Evolutionary conservation across 257 asterid species (phyloP).

Genomic region (Oldenlandia corymbosa): DNA sequence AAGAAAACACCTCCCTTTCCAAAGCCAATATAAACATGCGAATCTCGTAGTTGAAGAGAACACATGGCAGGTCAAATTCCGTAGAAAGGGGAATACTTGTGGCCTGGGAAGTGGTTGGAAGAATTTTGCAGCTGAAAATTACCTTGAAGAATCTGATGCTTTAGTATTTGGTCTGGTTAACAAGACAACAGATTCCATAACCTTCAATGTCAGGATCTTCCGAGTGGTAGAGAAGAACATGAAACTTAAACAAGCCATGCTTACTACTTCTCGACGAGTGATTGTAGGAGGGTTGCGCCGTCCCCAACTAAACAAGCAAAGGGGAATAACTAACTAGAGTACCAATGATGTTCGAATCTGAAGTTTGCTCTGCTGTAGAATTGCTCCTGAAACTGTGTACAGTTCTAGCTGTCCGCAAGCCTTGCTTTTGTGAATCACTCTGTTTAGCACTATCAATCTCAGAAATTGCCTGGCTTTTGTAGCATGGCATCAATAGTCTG

Average conservation of each 20-base stretch:
- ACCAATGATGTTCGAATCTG: not conserved
- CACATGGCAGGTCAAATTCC: conserved; percentile 18
- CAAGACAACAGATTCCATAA: not conserved
- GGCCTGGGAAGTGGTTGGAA: conserved; percentile 37
- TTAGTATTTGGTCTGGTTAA: conserved; percentile 19
- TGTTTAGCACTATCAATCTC: too few species aligned
- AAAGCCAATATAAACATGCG: conserved; percentile 5
- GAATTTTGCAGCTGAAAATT: conserved; percentile 24
- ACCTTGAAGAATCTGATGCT: conserved; percentile 29
- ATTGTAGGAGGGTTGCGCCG: not conserved
- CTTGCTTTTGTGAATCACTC: too few species aligned
- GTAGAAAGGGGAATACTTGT: conserved; percentile 13
- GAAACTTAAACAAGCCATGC: conserved; percentile 12
- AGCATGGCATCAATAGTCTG: too few species aligned
- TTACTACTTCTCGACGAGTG: conserved; percentile 9
- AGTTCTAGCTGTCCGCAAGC: not conserved
- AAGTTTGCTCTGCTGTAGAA: not conserved
- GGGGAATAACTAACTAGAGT: not conserved
- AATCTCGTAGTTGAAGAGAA: conserved; percentile 18
- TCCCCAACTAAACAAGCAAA: not conserved
- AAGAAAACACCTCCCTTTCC: conserved; percentile 18
- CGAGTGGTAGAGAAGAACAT: conserved; percentile 17
- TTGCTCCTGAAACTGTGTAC: too few species aligned
- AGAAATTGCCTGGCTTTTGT: too few species aligned
- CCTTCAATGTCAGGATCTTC: conserved; percentile 15